These are phyloP conservation scores for Begonia peltatifolia DNA, from an alignment of 306 rosid species.

Conservation along the genomic window DNA sequence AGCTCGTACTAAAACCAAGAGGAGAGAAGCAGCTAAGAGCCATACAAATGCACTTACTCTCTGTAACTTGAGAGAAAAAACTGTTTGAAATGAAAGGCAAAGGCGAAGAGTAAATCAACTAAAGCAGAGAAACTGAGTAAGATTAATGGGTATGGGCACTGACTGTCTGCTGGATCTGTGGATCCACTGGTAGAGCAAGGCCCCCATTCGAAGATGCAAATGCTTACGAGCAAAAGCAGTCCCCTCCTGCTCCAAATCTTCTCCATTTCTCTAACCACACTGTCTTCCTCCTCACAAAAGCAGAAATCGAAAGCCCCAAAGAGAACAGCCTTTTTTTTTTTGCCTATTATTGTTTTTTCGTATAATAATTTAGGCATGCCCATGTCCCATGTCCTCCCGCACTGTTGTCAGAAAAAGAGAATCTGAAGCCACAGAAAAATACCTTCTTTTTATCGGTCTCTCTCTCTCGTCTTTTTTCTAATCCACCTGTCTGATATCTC, in stretches of 20 bases:
- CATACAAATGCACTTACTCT: neutral
- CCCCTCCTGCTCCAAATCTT: constrained; percentile 39
- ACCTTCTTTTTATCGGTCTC: no score
- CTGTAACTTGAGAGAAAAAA: constrained; percentile 51
- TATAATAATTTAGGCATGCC: no score
- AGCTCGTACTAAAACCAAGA: no score
- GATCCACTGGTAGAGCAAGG: constrained; percentile 39
- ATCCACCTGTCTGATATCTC: no score
- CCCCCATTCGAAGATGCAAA: constrained; percentile 43
- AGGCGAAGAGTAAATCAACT: neutral
- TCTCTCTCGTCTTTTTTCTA: no score
- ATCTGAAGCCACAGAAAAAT: no score
- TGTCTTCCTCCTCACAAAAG: constrained; percentile 3
- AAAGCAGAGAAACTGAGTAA: neutral
- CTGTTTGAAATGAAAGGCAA: constrained; percentile 4
- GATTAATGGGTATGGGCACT: constrained; percentile 22
- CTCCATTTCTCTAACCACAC: constrained; percentile 14
- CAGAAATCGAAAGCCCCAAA: constrained; percentile 5
- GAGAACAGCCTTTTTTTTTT: constrained; percentile 5
- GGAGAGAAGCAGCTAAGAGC: neutral
- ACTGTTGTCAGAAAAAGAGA: no score
- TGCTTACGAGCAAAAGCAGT: constrained; percentile 31
- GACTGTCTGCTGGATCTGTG: constrained; percentile 83
- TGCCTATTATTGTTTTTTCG: neutral
- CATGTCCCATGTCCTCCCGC: no score